phyloP scores from a whole-genome alignment of 1,284 basidiomycete species.

The Irpex sp. region DNA sequence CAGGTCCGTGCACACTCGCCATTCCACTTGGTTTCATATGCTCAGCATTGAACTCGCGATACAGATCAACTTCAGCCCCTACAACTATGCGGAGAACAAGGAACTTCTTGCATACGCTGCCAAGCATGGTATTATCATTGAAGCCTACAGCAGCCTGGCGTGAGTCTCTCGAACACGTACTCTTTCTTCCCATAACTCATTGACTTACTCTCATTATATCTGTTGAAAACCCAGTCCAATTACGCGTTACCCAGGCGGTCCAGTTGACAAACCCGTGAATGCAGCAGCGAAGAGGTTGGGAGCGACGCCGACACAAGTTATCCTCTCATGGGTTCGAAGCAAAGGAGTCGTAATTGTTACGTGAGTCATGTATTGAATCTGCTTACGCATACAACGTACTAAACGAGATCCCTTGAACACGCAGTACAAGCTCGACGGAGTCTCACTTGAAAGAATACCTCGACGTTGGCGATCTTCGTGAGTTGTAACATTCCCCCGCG shows the following conservation, averaged over 20 bases:
- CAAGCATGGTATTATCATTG: conserved; percentile 59
- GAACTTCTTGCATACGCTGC: conserved; percentile 55
- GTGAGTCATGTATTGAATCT: conserved; percentile 31
- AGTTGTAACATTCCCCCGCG: conserved; percentile 10
- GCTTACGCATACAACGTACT: not conserved
- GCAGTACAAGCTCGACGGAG: conserved; percentile 64
- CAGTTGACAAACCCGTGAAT: conserved; percentile 61
- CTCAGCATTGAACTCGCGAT: not conserved
- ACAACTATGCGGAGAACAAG: conserved; percentile 55
- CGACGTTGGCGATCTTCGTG: conserved; percentile 57
- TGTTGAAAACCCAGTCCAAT: conserved; percentile 44
- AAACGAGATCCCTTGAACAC: not conserved
- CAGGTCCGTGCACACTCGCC: conserved; percentile 40
- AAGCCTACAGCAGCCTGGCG: conserved; percentile 69
- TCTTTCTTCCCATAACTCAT: not conserved
- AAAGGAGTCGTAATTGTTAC: conserved; percentile 68
- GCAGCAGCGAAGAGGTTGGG: conserved; percentile 52
- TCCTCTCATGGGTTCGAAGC: conserved; percentile 63
- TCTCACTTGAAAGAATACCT: conserved; percentile 66
- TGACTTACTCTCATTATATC: not conserved
- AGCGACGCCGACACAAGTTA: conserved; percentile 62
- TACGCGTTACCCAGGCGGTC: conserved; percentile 58
- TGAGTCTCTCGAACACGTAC: conserved; percentile 21
- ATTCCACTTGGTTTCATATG: not conserved
- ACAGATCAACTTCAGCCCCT: conserved; percentile 67